Evolutionary conservation across 208 protist species (phyloP), one percentile per base, ranked within the genome.

Genomic region (Trypanosoma theileri): DNA sequence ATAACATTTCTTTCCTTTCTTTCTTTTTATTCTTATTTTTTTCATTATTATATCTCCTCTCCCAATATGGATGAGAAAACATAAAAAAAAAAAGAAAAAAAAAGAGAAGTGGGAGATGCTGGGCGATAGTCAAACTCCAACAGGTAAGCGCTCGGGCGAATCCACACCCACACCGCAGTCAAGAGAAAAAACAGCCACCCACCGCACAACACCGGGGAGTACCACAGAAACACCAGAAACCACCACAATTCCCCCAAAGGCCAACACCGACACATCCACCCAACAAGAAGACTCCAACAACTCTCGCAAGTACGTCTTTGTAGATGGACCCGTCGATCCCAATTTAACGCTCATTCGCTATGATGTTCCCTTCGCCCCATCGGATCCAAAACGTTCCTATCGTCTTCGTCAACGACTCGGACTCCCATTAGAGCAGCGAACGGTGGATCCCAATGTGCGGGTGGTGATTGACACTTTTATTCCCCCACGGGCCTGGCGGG

Each of bases 381-480:
- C 76, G 10, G 82, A 94, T 60, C 66, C 84, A 0, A 86, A 82
- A 59, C 70, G 81, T 1, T 93, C 91, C 0, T 61, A 93, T 35
- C 72, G 66, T 48, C 72, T 94, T 48, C 82, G 88, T 28, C 35
- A 73, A 41, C 79, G 64, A 4, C 74, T 92, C 31, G 81, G 78
- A 12, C 22, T 84, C 16, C 59, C 81, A 2, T 22, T 73, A 3
- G 77, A 80, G 14, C n/a, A 63, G 24, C 51, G 62, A 13, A 26
- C 48, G 28, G 84, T 91, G 13, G 86, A 93, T 64, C 81, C 82
- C 0, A 96, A 96, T 60, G 85, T 94, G 44, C 85, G 91, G 14
- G 68, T 93, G 24, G 78, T 96, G 28, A 71, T 96, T 2, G 91
- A 96, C 58, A 79, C 75, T 56, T 93, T 94, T 77, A 91, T 96